Base-by-base conservation (phyloP, 2,329 filamentous ascomycete genomes). In the Alternaria conjuncta region DNA sequence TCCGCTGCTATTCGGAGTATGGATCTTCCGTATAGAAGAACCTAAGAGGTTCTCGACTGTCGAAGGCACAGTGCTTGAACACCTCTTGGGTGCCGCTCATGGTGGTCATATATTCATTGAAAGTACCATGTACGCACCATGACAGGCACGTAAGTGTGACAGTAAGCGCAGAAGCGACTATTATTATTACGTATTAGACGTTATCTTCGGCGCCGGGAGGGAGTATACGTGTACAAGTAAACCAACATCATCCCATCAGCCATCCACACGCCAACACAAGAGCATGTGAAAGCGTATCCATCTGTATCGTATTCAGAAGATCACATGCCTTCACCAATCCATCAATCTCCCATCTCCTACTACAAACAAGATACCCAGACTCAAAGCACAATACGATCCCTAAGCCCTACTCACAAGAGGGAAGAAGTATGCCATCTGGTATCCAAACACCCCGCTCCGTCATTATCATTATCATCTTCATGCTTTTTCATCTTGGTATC, bases 401-500 rank as follows among this genome's bases (percentile, higher is more conserved):
- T n/a, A 49, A 54, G 4, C 20, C 44, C 13, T 21, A 26, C 11
- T 36, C 46, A 46, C 12, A 28, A 60, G 44, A 51, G 32, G 36
- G 50, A 59, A 59, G 59, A 62, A 49, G 45, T 46, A 59, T 59
- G 59, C 51, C 59, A 55, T 54, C 46, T 58, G 55, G 56, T 61
- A 64, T 64, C 44, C 54, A 63, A 57, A 55, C 64, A 65, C 13
- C 49, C 28, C 28, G 15, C 36, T 21, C 47, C 10, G 30, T 21
- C 20, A 25, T 25, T 25, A 23, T 23, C 12, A 18, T 55, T 26
- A n/a, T 18, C 23, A 23, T 47, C 21, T 32, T 50, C 32, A 28
- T 51, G 18, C 26, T 30, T 55, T 54, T 54, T 46, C 25, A 53
- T 63, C 60, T 50, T 60, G 56, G 47, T 26, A 28, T 69, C 61